Conservation (phyloP, 257 asterid species). For the Jacaranda mimosifolia region DNA sequence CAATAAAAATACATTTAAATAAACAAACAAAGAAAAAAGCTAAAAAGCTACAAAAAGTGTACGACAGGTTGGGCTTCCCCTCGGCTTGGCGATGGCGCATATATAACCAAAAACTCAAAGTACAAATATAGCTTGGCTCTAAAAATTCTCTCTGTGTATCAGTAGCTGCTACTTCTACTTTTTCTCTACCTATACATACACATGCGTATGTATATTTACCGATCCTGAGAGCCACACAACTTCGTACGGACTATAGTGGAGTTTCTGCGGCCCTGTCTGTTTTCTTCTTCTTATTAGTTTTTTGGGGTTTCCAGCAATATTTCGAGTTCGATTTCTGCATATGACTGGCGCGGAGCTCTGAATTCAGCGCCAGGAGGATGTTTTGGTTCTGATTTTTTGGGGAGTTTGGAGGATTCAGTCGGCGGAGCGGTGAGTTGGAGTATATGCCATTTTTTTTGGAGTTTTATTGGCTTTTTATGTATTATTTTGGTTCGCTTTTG, state of each 20-base stretch:
- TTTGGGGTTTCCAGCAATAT: not conserved
- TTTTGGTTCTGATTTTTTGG: conserved; percentile 16
- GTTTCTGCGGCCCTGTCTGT: not conserved
- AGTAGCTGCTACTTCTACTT: not conserved
- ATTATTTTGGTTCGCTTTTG: not conserved
- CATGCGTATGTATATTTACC: conserved; percentile 24
- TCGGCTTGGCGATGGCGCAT: conserved; percentile 13
- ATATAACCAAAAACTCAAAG: not conserved
- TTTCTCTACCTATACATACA: not conserved
- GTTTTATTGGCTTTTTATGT: not conserved
- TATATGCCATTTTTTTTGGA: not conserved
- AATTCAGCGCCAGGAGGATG: not conserved
- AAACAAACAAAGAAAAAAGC: not conserved
- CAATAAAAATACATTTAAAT: too few species aligned
- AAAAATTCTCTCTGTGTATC: not conserved
- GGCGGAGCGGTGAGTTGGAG: conserved; percentile 20
- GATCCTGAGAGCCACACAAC: conserved; percentile 38
- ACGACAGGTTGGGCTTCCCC: conserved; percentile 24
- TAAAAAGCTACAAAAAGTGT: conserved; percentile 34
- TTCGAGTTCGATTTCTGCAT: conserved; percentile 26
- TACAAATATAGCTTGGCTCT: conserved; percentile 25
- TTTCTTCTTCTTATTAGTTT: not conserved
- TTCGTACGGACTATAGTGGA: not conserved
- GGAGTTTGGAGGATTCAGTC: conserved; percentile 11
- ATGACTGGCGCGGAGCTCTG: not conserved